Evolutionary conservation across 495 filamentous ascomycete species (phyloP).

Genomic region (Rhypophila decipiens): DNA sequence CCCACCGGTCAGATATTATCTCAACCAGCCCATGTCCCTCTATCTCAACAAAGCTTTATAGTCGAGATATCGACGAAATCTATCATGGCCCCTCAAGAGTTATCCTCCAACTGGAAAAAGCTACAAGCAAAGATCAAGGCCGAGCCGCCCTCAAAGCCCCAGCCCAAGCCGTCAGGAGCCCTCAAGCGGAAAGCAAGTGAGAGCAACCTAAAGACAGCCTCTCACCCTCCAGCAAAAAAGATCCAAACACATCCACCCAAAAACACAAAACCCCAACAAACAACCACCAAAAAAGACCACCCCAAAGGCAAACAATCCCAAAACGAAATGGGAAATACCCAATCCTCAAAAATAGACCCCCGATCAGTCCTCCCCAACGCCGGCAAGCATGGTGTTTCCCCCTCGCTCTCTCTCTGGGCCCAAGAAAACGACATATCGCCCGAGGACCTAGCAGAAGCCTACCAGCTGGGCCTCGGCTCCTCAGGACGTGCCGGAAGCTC

Average conservation of each 20-base stretch:
- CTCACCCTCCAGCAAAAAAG: slow-evolving; percentile 2
- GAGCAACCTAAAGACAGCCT: not conserved
- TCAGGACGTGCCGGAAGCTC: slow-evolving; percentile 13
- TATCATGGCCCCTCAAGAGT: slow-evolving; percentile 30
- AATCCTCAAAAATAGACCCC: slow-evolving; percentile 26
- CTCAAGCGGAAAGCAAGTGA: slow-evolving; percentile 7
- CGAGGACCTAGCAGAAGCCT: slow-evolving; percentile 56
- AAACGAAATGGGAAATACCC: slow-evolving; percentile 28
- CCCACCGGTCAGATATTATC: too few species aligned
- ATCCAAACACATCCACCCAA: not conserved
- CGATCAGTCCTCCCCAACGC: too few species aligned
- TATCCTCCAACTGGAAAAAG: slow-evolving; percentile 69
- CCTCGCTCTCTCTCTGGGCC: slow-evolving; percentile 40
- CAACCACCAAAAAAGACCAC: not conserved
- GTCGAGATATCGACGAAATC: not conserved
- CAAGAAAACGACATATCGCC: slow-evolving; percentile 56
- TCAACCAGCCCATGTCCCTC: too few species aligned
- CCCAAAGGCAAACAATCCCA: not conserved
- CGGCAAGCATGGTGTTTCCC: slow-evolving; percentile 21
- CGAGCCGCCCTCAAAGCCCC: slow-evolving; percentile 28
- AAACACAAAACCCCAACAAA: not conserved
- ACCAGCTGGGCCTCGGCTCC: slow-evolving; percentile 39
- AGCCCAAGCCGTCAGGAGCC: slow-evolving; percentile 17
- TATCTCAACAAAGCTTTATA: not conserved
- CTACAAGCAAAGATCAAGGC: slow-evolving; percentile 59